phyloP scores from a whole-genome alignment of 768 basidiomycete species.

The Mycena leptocephala region DNA sequence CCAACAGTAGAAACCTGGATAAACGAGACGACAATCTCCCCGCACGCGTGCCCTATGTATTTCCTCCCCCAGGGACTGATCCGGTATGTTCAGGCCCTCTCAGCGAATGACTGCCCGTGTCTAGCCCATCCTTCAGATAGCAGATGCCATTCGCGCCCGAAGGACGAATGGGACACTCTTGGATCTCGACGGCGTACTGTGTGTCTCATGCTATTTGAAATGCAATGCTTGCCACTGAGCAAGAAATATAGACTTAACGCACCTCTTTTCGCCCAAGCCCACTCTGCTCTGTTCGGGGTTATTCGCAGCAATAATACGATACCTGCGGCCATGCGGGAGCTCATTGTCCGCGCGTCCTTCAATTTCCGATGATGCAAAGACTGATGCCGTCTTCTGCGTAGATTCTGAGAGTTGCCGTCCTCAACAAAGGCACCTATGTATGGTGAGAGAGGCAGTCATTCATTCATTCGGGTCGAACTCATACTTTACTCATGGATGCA shows the following conservation, averaged over 20 bases:
- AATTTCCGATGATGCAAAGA: not conserved
- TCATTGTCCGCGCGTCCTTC: not conserved
- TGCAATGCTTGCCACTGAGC: not conserved
- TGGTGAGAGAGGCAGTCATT: conserved; percentile 5
- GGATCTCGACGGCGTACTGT: conserved; percentile 13
- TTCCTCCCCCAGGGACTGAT: not conserved
- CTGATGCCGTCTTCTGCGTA: not conserved
- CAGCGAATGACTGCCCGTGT: not conserved
- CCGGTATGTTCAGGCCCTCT: not conserved
- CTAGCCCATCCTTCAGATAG: not conserved
- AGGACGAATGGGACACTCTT: not conserved
- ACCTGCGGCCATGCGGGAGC: conserved; percentile 11
- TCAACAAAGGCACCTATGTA: conserved; percentile 45
- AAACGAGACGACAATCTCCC: not conserved
- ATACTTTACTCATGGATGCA: not conserved
- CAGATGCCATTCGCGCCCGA: conserved; percentile 9
- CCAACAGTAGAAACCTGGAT: too few species aligned
- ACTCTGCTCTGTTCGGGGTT: not conserved
- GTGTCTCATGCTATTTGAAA: not conserved
- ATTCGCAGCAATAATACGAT: conserved; percentile 8
- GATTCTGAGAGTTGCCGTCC: conserved; percentile 45
- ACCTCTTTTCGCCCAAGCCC: not conserved
- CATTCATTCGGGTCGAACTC: not conserved
- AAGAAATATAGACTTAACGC: not conserved
- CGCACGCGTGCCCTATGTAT: not conserved